Base-by-base conservation (phyloP, 2,329 filamentous ascomycete genomes). In the Dryadomyces sulphureus region DNA sequence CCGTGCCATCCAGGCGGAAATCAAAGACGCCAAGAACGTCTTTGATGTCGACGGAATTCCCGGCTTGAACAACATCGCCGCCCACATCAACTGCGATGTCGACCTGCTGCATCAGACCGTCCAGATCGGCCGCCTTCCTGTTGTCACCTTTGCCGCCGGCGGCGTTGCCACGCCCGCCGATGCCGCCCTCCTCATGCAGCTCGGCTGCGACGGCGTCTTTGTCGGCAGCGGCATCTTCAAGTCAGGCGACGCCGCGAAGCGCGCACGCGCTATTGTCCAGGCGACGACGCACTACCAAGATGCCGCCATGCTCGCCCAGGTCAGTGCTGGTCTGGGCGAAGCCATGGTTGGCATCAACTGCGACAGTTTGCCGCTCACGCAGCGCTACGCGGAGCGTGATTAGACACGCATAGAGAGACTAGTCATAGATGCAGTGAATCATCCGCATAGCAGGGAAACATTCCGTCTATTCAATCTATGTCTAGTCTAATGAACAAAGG, bases 101-200 rank as follows among this genome's bases (percentile, higher is more conserved):
- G 76, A 78, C 8, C 70, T 98, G 50, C 75, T 98, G 30, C 83
- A 81, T 62, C 79, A 94, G 71, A 90, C 86, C 0, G 90, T 88
- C 1, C 79, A 88, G 69, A 72, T 93, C 53, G 88, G 88, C 38
- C 75, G 92, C 43, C 70, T 98, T 46, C 92, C 92, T 2, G 90
- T 96, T 0, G 92, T 98, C 53, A 96, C 96, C 72, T 96, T 98
- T 56, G 92, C 92, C 0, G 92, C 92, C 4, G 92, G 92, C n/a
- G 92, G 92, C 48, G 84, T 98, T n/a, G 92, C 92, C n/a, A 98
- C 92, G 1, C 92, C 92, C 0, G 92, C 92, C 0, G 92, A 98
- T 65, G 92, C 92, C 0, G 92, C 92, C 2, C 71, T 98, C 49
- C 68, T 98, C 90, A 98, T 98, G 92, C 90, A 96, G 72, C 71